A percentile compares a stretch with the other conserved stretches of the same genome.
Evolutionary conservation across 2,329 filamentous ascomycete genomes (phyloP).

Genomic region (Sporothrix protearum): DNA sequence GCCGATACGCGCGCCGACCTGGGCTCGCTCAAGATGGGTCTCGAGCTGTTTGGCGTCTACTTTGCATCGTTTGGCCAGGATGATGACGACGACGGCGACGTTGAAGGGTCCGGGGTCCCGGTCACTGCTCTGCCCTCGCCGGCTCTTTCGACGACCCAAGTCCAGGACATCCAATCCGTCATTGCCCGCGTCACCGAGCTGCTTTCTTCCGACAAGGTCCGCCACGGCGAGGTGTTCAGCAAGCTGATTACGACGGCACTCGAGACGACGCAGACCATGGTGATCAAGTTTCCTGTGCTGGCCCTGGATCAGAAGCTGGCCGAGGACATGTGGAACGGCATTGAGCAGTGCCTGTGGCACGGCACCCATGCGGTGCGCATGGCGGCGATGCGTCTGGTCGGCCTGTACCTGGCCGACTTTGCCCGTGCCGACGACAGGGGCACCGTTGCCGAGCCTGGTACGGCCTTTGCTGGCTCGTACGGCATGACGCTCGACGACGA

Average conservation of each 20-base stretch:
- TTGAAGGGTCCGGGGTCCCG: not conserved
- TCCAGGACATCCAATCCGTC: constrained; percentile 65
- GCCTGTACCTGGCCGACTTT: constrained; percentile 76
- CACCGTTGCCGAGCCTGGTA: not conserved
- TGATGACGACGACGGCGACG: not conserved
- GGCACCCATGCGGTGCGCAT: constrained; percentile 72
- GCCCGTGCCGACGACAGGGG: constrained; percentile 38
- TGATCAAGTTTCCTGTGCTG: constrained; percentile 65
- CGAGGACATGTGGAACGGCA: constrained; percentile 64
- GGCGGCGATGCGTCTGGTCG: constrained; percentile 68
- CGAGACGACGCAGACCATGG: constrained; percentile 64
- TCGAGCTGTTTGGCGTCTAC: constrained; percentile 75
- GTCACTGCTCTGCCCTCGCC: constrained; percentile 9
- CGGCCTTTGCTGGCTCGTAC: constrained; percentile 51
- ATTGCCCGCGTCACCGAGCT: constrained; percentile 52
- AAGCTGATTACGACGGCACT: constrained; percentile 71
- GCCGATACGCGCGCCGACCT: constrained; percentile 48
- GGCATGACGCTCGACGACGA: constrained; percentile 65
- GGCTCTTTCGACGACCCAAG: constrained; percentile 48
- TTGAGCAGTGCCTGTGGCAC: constrained; percentile 68
- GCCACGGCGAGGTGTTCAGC: constrained; percentile 47
- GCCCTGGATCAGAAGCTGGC: constrained; percentile 45
- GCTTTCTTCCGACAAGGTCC: constrained; percentile 50
- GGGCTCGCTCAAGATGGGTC: constrained; percentile 61
- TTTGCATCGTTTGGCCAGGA: constrained; percentile 58